phyloP scores from a whole-genome alignment of 352 stramenopile species.

The Pythium rishiriense region DNA sequence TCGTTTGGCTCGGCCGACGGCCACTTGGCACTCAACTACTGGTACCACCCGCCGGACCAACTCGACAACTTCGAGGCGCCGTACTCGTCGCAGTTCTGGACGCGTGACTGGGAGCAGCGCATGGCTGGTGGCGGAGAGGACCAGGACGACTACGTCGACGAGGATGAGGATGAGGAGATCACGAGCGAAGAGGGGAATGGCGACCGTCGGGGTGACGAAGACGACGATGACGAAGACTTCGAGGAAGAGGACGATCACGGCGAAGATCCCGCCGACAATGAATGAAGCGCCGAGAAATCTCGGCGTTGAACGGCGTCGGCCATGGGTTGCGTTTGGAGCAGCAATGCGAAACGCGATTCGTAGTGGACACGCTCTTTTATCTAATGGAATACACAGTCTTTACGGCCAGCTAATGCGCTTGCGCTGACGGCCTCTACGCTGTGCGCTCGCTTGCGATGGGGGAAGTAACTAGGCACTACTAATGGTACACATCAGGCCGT shows the following conservation, averaged over 20 bases:
- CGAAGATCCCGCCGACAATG: slow-evolving; percentile 5
- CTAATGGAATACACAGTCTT: background rate
- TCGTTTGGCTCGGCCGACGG: slow-evolving; percentile 71
- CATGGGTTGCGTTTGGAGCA: background rate
- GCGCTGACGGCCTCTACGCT: background rate
- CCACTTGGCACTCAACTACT: slow-evolving; percentile 90
- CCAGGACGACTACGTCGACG: slow-evolving; percentile 9
- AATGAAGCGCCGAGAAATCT: background rate
- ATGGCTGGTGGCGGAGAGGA: background rate
- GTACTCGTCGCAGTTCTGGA: slow-evolving; percentile 83
- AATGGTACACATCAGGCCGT: slow-evolving; percentile 1
- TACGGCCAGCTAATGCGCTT: background rate
- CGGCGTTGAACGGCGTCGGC: no score
- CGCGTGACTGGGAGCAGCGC: slow-evolving; percentile 60
- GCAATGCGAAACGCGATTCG: background rate
- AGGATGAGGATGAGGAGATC: slow-evolving; percentile 11
- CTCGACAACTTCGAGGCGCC: slow-evolving; percentile 53
- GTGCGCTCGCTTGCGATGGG: no score
- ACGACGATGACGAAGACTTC: slow-evolving; percentile 6
- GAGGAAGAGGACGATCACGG: slow-evolving; percentile 1
- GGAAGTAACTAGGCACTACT: background rate
- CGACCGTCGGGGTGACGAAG: background rate
- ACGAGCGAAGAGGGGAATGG: background rate
- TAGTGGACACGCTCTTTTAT: background rate
- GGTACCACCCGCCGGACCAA: slow-evolving; percentile 84